Percentiles rank a stretch among this genome's conserved stretches.
phyloP scores from a whole-genome alignment of 208 protist species.

The Trypanosoma cruzi region DNA sequence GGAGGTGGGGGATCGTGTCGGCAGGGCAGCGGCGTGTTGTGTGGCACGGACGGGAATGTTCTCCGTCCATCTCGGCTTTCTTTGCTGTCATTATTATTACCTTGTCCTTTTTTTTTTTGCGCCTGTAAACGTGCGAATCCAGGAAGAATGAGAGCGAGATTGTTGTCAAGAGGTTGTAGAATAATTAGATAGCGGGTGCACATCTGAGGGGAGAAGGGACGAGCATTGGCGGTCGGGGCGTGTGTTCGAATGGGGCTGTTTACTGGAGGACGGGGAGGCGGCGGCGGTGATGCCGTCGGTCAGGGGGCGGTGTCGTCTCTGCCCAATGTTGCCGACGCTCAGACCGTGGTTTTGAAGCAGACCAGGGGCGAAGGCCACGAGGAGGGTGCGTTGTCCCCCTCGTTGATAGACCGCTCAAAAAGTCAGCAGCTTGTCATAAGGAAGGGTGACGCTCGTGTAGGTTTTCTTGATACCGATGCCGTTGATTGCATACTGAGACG shows the following conservation, averaged over 20 bases:
- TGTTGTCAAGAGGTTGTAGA: background rate
- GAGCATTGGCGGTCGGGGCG: background rate
- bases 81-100: too few relatives aligned
- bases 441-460: constrained; percentile 44
- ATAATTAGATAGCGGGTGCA: constrained; percentile 6
- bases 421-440: constrained; percentile 9
- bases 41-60: too few relatives aligned
- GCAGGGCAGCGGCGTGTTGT: too few relatives aligned
- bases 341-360: constrained; percentile 14
- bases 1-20: too few relatives aligned
- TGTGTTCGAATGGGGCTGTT: constrained; percentile 22
- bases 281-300: background rate
- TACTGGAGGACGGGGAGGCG: background rate
- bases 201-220: background rate
- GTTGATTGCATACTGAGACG: constrained; percentile 61
- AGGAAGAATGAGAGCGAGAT: background rate
- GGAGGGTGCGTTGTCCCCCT: constrained; percentile 18
- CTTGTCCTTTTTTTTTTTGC: too few relatives aligned
- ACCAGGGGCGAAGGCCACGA: constrained; percentile 24
- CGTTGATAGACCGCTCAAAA: constrained; percentile 23
- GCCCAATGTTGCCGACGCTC: constrained; percentile 25
- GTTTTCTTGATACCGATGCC: constrained; percentile 60
- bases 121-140: too few relatives aligned
- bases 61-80: too few relatives aligned
- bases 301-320: constrained; percentile 14